These are phyloP conservation scores for Cornus florida DNA, from an alignment of 148 eudicot species.

Conservation along the genomic window DNA sequence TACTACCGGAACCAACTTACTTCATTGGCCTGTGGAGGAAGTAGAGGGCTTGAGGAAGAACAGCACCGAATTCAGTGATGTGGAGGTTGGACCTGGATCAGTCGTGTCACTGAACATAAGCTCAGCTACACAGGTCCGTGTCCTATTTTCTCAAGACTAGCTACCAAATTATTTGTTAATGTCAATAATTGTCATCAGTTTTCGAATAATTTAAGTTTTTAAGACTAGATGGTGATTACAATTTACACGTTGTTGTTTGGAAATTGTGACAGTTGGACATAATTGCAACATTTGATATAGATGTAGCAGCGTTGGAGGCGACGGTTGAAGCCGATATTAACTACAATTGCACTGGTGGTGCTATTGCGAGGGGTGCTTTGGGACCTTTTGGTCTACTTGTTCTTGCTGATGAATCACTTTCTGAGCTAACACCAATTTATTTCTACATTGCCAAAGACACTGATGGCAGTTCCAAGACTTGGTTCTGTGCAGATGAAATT, in stretches of 20 bases:
- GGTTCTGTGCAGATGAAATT: constrained; percentile 85
- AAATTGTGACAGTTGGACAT: constrained; percentile 44
- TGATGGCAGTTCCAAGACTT: constrained; percentile 51
- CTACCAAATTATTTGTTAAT: no score
- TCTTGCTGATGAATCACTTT: constrained; percentile 58
- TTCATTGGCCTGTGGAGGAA: constrained; percentile 87
- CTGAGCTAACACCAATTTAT: constrained; percentile 82
- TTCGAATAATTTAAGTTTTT: neutral
- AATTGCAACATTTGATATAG: constrained; percentile 60
- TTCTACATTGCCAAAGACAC: constrained; percentile 67
- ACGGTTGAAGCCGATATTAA: constrained; percentile 48
- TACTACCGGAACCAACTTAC: constrained; percentile 63
- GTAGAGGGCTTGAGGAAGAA: constrained; percentile 61
- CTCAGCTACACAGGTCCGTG: constrained; percentile 49
- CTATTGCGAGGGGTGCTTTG: constrained; percentile 53
- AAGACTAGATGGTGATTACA: neutral
- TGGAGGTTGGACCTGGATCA: constrained; percentile 66
- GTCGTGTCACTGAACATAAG: constrained; percentile 51
- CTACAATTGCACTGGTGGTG: constrained; percentile 55
- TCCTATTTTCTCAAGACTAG: neutral
- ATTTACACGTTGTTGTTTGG: neutral
- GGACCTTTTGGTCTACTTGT: constrained; percentile 96
- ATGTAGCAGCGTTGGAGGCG: constrained; percentile 43
- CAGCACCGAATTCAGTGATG: constrained; percentile 21
- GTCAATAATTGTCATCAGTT: neutral